phyloP scores from a whole-genome alignment of 108 stramenopile genomes.

The Skeletonema menzelii region DNA sequence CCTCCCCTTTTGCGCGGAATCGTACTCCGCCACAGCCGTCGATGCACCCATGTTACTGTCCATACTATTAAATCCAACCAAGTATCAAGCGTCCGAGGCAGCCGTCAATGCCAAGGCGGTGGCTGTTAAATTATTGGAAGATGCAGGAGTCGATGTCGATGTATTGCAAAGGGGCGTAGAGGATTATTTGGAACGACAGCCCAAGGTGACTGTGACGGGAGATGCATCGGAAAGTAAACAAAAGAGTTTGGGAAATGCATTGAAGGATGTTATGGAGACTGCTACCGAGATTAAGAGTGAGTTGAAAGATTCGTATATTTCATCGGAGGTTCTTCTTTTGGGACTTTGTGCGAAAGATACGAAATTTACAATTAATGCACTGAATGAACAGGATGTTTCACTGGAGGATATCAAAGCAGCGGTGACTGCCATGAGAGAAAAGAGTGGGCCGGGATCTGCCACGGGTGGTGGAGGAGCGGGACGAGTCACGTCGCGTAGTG shows the following conservation, averaged over 20 bases:
- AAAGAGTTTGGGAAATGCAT: slow-evolving; percentile 74
- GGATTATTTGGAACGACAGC: slow-evolving; percentile 57
- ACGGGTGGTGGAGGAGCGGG: slow-evolving; percentile 43
- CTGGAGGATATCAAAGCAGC: slow-evolving; percentile 50
- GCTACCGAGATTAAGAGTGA: slow-evolving; percentile 53
- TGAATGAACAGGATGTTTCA: slow-evolving; percentile 38
- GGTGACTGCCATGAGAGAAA: slow-evolving; percentile 64
- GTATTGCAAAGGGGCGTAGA: slow-evolving; percentile 61
- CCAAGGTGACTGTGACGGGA: slow-evolving; percentile 48
- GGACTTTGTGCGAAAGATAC: slow-evolving; percentile 62
- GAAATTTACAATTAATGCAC: slow-evolving; percentile 66
- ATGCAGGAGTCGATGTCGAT: slow-evolving; percentile 61
- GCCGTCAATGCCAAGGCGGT: slow-evolving; percentile 67
- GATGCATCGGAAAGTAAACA: not conserved
- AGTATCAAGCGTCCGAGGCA: slow-evolving; percentile 68
- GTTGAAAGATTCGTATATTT: slow-evolving; percentile 81
- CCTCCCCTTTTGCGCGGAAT: slow-evolving; percentile 70
- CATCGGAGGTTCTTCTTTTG: slow-evolving; percentile 66
- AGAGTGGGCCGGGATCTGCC: slow-evolving; percentile 60
- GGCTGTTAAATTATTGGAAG: slow-evolving; percentile 59
- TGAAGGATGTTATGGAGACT: slow-evolving; percentile 63
- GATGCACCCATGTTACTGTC: slow-evolving; percentile 75
- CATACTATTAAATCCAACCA: slow-evolving; percentile 76
- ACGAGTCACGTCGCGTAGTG: slow-evolving; percentile 55
- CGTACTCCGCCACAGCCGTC: slow-evolving; percentile 58